phyloP scores from a whole-genome alignment of 2,329 filamentous ascomycete genomes.

The Epichloe scottii region DNA sequence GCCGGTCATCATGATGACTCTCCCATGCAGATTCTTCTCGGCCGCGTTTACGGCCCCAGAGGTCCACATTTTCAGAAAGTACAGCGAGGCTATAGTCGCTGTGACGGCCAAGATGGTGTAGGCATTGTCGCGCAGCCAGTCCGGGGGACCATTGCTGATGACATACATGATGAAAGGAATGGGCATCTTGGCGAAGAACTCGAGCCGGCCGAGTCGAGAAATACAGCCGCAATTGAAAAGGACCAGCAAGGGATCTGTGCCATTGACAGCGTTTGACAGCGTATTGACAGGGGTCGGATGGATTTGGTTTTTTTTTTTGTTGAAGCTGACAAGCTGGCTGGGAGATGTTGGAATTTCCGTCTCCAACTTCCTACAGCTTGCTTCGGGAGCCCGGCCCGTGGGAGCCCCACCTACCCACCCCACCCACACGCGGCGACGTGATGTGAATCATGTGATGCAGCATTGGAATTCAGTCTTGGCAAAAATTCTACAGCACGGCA shows the following conservation, averaged over 20 bases:
- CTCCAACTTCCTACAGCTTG: too few relatives aligned
- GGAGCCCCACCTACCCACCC: too few relatives aligned
- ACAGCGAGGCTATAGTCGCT: slow-evolving; percentile 25
- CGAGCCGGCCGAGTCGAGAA: not conserved
- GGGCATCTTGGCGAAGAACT: slow-evolving; percentile 29
- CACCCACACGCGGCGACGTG: too few relatives aligned
- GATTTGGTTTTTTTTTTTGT: too few relatives aligned
- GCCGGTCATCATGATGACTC: slow-evolving; percentile 86
- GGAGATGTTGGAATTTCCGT: too few relatives aligned
- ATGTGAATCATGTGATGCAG: too few relatives aligned
- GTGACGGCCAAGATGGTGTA: slow-evolving; percentile 28
- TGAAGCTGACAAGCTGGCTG: too few relatives aligned
- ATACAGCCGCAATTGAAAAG: not conserved
- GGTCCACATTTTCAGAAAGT: slow-evolving; percentile 58
- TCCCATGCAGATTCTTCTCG: slow-evolving; percentile 81
- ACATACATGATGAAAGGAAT: slow-evolving; percentile 37
- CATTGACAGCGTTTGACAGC: not conserved
- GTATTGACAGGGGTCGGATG: not conserved
- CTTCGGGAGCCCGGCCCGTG: too few relatives aligned
- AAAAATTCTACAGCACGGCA: too few relatives aligned
- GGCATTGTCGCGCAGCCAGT: slow-evolving; percentile 32
- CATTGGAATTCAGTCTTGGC: too few relatives aligned
- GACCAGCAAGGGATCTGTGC: not conserved
- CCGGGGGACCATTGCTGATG: slow-evolving; percentile 35
- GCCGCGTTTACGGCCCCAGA: slow-evolving; percentile 61